Base-by-base conservation (phyloP, 345 rosid genomes). In the Triadica sebifera region DNA sequence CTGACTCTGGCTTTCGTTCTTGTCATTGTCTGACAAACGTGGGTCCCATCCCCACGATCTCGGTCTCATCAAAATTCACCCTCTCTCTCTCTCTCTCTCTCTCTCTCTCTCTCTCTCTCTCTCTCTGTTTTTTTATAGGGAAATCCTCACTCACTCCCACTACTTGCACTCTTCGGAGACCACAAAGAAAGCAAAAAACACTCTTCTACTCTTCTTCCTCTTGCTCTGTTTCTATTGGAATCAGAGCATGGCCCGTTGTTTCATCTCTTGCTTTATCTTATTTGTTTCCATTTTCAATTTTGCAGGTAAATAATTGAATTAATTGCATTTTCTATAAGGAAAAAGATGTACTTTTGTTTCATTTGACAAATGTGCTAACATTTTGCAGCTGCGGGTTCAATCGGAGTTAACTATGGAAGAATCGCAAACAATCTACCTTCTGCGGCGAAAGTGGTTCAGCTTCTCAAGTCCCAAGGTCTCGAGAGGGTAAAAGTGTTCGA, bases 341-440 rank as follows among this genome's bases (percentile, higher is more conserved):
- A 15, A 12, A 25, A 5, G 5, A 45, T 38, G 41, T 29, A 8
- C 39, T 17, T 29, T 12, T 29, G n/a, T 3, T 0, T 19, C 25
- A 12, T 6, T 12, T 62, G 25, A 53, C 11, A 46, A 64, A 5
- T 19, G 60, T 74, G 15, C 45, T 22, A 29, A 16, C 46, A 16
- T 46, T 70, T 57, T 84, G 76, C 89, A 91, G 96, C 86, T 61
- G 89, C 83, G 39, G 93, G 95, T 38, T 89, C 97, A 4, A 71
- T 94, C 20, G 98, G 98, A 0, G 98, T 94, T 16, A 94, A 95
- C 93, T 95, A 93, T 39, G 99, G 99, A 2, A 81, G 99, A 72
- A 77, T 89, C 37, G 97, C 97, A 4, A 77, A 90, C 85, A 83
- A 95, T 72, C 87, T 95, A 0, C 99, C 99, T 0, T 80, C 99